Evolutionary conservation across 768 basidiomycete genomes (phyloP).

Genomic region (Gloeopeniophorella convolvens): DNA sequence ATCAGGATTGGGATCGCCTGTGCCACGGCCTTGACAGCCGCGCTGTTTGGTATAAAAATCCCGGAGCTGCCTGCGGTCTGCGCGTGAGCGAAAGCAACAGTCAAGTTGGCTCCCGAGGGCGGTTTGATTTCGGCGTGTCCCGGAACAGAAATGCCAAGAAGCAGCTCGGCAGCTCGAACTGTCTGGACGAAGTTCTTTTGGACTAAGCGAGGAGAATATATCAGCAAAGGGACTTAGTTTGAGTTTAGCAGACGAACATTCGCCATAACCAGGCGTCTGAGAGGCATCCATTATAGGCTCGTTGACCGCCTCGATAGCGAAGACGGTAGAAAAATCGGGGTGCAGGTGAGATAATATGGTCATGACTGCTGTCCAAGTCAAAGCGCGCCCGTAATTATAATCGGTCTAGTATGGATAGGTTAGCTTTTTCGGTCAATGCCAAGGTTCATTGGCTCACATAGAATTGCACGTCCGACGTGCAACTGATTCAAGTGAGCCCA

Average conservation of each 20-base stretch:
- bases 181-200: not conserved
- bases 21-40: slow-evolving; percentile 1
- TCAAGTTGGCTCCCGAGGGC: not conserved
- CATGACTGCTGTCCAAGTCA: slow-evolving; percentile 81
- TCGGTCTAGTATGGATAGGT: slow-evolving; percentile 42
- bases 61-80: not conserved
- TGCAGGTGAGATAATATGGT: slow-evolving; percentile 65
- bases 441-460: slow-evolving; percentile 45
- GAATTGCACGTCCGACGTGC: slow-evolving; percentile 63
- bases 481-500: slow-evolving; percentile 40
- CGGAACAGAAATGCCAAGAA: slow-evolving; percentile 7
- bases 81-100: not conserved
- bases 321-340: slow-evolving; percentile 55
- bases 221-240: no score
- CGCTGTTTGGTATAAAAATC: not conserved
- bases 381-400: slow-evolving; percentile 68
- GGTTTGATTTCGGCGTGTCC: not conserved
- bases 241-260: slow-evolving; percentile 57
- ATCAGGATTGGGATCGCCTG: slow-evolving; percentile 7
- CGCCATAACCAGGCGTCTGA: slow-evolving; percentile 61
- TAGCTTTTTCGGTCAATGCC: not conserved
- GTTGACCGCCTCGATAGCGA: slow-evolving; percentile 70
- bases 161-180: slow-evolving; percentile 11
- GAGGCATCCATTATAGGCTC: slow-evolving; percentile 70
- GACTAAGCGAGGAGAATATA: no score